Base-by-base conservation (phyloP, 768 basidiomycete species). In the Suillus hirtellus region DNA sequence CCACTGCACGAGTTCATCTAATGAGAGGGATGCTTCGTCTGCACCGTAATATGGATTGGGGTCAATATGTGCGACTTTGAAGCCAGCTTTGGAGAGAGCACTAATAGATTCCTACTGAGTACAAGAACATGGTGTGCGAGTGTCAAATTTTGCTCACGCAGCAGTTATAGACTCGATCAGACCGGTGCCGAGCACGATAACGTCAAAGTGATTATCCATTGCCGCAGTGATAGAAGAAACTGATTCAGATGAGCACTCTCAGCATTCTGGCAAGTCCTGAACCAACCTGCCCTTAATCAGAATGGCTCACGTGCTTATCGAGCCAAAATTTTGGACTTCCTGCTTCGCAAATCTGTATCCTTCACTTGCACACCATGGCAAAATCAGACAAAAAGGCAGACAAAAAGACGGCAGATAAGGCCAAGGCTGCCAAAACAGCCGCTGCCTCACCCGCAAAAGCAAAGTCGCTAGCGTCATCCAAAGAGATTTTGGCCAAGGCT, bases 41-140 rank as follows among this genome's bases (percentile, higher is more conserved):
- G 82, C 89, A 52, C 96, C 96, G 69, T 99, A 99, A 73, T 94
- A 92, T 0, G 84, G 72, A 67, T 95, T 92, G 19, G 81, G 76
- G 73, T 99, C 96, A 65, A 98, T 76, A 67, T 99, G 96, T 0
- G 92, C 92, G 34, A 98, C 88, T 64, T 85, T 90, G 75, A 90
- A 88, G 50, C 95, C 94, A 56, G 92, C 86, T 75, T 94, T 95
- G 1, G 96, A 87, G 50, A 99, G 84, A 0, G 96, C 89, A 47
- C 96, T 98, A 75, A 27, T 63, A 11, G 19, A 10, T 27, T 58
- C 24, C 38, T 31, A 42, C 40, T 58, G 40, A 58, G 56, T 42
- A 49, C 34, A 55, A 64, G 14, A 31, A 50, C 56, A 31, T 47
- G 43, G 60, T 35, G 61, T 60, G 40, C 59, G 42, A 61, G 59